phyloP scores from a whole-genome alignment of 495 filamentous ascomycete species.

The Baudoinia panamericana region DNA sequence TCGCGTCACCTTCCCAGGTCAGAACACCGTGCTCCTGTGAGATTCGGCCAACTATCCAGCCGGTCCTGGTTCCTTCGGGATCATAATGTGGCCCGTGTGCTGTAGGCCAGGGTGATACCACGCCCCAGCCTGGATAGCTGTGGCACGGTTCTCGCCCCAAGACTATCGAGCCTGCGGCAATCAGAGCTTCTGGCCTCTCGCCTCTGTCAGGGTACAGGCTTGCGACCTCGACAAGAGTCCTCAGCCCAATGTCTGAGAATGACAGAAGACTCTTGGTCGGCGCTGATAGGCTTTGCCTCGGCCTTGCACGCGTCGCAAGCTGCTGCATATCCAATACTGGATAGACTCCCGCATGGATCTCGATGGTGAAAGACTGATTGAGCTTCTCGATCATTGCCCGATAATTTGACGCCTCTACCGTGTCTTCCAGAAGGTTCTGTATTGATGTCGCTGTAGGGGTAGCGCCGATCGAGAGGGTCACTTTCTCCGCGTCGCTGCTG shows the following conservation, averaged over 20 bases:
- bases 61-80: slow-evolving; percentile 22
- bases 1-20: slow-evolving; percentile 33
- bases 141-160: slow-evolving; percentile 62
- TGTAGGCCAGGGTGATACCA: slow-evolving; percentile 37
- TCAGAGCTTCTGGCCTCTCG: slow-evolving; percentile 46
- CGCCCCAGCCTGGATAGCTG: slow-evolving; percentile 56
- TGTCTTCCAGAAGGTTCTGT: slow-evolving; percentile 32
- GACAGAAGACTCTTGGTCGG: slow-evolving; percentile 30
- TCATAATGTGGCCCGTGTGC: slow-evolving; percentile 18
- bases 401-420: slow-evolving; percentile 18
- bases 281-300: slow-evolving; percentile 2
- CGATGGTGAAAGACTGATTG: slow-evolving; percentile 35
- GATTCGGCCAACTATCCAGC: slow-evolving; percentile 32
- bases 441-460: slow-evolving; percentile 61
- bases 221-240: slow-evolving; percentile 58
- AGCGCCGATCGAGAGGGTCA: slow-evolving; percentile 64
- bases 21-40: slow-evolving; percentile 33
- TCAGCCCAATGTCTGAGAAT: slow-evolving; percentile 49
- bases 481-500: slow-evolving; percentile 23
- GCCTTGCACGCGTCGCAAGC: slow-evolving; percentile 52
- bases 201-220: slow-evolving; percentile 52
- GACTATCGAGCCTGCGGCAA: slow-evolving; percentile 58
- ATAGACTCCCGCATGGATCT: slow-evolving; percentile 63
- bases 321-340: slow-evolving; percentile 73
- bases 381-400: slow-evolving; percentile 22